Conservation (phyloP, 225 moss, liverwort and hornwort genomes). For the Lunularia cruciata region DNA sequence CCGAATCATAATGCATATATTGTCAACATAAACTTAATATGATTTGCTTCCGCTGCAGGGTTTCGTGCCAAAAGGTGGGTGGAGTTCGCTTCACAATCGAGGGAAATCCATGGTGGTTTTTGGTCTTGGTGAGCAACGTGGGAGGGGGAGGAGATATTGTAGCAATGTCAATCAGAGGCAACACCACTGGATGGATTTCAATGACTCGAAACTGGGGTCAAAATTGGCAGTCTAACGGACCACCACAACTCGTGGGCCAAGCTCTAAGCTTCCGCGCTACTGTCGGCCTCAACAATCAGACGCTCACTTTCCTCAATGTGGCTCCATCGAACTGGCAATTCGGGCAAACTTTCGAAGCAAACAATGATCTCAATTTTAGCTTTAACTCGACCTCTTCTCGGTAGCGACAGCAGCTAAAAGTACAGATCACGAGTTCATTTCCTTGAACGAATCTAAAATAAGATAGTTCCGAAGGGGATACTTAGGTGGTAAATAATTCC, state of each 20-base stretch:
- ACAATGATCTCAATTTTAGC: background rate
- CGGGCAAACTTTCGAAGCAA: background rate
- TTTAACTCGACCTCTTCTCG: too few relatives aligned
- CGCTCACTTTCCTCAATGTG: background rate
- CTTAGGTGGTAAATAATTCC: too few relatives aligned
- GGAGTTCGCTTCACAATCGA: constrained; percentile 14
- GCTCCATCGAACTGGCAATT: constrained; percentile 1
- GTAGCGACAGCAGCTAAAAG: too few relatives aligned
- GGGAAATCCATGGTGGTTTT: constrained; percentile 29
- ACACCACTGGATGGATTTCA: background rate
- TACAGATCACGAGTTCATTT: too few relatives aligned
- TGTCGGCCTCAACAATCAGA: background rate
- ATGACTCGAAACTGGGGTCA: constrained; percentile 33
- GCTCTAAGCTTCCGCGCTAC: constrained; percentile 31
- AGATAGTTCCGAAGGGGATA: too few relatives aligned
- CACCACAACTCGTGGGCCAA: constrained; percentile 18
- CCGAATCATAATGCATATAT: too few relatives aligned
- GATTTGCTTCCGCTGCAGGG: constrained; percentile 4
- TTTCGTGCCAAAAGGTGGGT: constrained; percentile 8
- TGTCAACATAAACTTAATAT: too few relatives aligned
- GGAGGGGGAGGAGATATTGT: constrained; percentile 13
- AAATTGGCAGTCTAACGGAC: constrained; percentile 20
- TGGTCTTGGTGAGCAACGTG: constrained; percentile 14
- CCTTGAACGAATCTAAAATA: too few relatives aligned
- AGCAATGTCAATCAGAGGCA: background rate